Conservation (phyloP, 2,329 filamentous ascomycete species). For the Aureobasidium sp. region DNA sequence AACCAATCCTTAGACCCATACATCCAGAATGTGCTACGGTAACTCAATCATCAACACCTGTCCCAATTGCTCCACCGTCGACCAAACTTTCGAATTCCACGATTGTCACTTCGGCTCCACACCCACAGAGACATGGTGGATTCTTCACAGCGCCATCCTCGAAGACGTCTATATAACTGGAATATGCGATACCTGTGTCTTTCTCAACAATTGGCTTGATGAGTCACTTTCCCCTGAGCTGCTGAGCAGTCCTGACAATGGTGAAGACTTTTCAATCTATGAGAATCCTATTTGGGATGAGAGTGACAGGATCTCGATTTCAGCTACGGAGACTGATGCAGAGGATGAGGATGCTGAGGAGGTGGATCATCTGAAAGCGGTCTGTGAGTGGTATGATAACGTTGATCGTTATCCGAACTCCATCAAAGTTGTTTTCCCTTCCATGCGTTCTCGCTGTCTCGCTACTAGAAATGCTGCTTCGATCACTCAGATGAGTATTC, state of each 20-base stretch:
- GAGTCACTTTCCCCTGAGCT: background rate
- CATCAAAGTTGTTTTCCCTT: background rate
- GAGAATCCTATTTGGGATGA: too few relatives aligned
- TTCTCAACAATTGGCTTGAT: background rate
- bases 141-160: background rate
- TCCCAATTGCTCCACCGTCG: background rate
- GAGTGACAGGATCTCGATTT: too few relatives aligned
- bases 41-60: background rate
- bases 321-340: too few relatives aligned
- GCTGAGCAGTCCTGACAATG: too few relatives aligned
- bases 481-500: background rate
- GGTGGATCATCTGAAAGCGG: background rate
- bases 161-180: background rate
- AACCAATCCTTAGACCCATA: too few relatives aligned
- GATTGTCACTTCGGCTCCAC: background rate
- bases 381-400: background rate
- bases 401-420: background rate
- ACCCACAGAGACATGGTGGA: background rate
- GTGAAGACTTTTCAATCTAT: too few relatives aligned
- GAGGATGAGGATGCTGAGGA: too few relatives aligned
- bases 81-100: background rate
- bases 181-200: background rate
- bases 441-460: background rate
- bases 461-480: background rate
- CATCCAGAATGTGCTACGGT: background rate